phyloP scores from a whole-genome alignment of 495 filamentous ascomycete species.

The Cercophora scortea region DNA sequence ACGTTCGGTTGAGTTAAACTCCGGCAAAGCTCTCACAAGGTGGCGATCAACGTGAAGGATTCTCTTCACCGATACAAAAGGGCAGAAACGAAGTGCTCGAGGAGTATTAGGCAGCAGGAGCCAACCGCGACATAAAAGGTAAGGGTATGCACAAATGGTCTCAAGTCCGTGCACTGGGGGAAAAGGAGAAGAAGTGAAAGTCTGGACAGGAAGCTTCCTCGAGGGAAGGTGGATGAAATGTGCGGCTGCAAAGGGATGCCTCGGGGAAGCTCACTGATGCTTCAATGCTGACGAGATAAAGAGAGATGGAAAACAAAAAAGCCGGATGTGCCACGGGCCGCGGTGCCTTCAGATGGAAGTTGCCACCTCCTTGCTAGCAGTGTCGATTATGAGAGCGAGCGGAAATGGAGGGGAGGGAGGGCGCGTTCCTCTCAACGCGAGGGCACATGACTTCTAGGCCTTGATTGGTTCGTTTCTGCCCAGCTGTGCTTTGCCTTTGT shows the following conservation, averaged over 20 bases:
- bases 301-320: not conserved
- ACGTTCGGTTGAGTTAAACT: not conserved
- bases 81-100: not conserved
- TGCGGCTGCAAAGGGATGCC: not conserved
- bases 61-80: not conserved
- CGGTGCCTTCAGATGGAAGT: not conserved
- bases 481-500: not conserved
- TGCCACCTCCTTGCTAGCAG: not conserved
- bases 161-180: not conserved
- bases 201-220: not conserved
- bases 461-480: not conserved
- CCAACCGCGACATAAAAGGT: not conserved
- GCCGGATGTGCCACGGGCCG: no score
- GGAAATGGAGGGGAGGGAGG: not conserved
- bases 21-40: not conserved
- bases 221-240: not conserved
- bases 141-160: not conserved
- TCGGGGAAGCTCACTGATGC: not conserved
- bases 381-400: not conserved
- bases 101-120: not conserved
- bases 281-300: not conserved
- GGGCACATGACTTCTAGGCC: conserved; percentile 9
- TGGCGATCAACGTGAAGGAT: not conserved
- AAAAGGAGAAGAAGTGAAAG: not conserved
- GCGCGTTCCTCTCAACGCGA: conserved; percentile 18